Percentiles rank a stretch among this genome's conserved stretches.
Conservation (phyloP, 495 filamentous ascomycete genomes). For the Letharia columbiana region DNA sequence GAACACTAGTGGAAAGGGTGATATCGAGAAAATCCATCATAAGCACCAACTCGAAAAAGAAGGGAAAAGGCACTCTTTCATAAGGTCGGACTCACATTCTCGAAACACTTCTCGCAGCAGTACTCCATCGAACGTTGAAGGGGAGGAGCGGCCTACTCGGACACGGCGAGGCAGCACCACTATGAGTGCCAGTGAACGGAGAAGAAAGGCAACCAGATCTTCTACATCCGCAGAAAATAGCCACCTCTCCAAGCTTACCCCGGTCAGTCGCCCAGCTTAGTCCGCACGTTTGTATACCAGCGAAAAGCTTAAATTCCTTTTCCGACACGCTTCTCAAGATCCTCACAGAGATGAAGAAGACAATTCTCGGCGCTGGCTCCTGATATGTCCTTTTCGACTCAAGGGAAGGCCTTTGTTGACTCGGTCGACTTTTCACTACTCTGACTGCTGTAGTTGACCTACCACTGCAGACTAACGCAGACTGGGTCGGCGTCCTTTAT, state of each 20-base stretch:
- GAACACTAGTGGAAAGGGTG: constrained; percentile 26
- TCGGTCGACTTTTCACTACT: too few relatives aligned
- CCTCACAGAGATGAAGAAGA: neutral
- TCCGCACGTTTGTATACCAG: neutral
- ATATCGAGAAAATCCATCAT: constrained; percentile 30
- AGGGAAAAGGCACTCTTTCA: constrained; percentile 31
- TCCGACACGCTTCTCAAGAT: neutral
- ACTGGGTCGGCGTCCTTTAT: too few relatives aligned
- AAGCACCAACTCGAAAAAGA: constrained; percentile 34
- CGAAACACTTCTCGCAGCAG: constrained; percentile 43
- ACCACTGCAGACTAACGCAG: too few relatives aligned
- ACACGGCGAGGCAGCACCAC: constrained; percentile 23
- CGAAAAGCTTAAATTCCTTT: neutral
- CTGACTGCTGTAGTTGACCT: too few relatives aligned
- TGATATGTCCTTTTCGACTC: neutral
- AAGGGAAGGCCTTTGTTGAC: too few relatives aligned
- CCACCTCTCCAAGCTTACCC: constrained; percentile 16
- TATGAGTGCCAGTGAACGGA: constrained; percentile 20
- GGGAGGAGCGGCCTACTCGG: constrained; percentile 19
- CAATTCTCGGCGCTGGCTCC: neutral
- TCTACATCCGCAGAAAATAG: constrained; percentile 13
- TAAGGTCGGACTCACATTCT: constrained; percentile 40
- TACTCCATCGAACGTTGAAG: constrained; percentile 32
- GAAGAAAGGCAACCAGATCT: constrained; percentile 21
- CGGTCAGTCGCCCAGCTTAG: constrained; percentile 20